phyloP scores from a whole-genome alignment of 2,329 filamentous ascomycete species.

The Fusarium sp. region DNA sequence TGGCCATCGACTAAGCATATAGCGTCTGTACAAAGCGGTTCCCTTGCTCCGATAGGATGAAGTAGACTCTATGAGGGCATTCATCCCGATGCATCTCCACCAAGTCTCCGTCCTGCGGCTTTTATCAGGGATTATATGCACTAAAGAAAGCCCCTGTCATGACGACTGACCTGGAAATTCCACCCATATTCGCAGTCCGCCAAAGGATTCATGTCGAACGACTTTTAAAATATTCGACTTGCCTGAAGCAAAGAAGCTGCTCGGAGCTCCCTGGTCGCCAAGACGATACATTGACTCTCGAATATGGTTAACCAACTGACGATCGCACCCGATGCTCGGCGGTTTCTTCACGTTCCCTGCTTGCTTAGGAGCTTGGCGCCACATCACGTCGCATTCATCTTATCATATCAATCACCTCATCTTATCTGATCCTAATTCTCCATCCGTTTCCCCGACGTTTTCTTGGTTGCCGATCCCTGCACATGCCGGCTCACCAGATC shows the following conservation, averaged over 20 bases:
- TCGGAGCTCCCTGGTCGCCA: conserved; percentile 1
- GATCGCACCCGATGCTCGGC: conserved; percentile 21
- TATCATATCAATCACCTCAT: conserved; percentile 41
- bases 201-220: background rate
- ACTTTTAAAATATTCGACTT: background rate
- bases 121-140: conserved; percentile 11
- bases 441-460: background rate
- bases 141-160: conserved; percentile 10
- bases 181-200: background rate
- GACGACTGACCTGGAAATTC: background rate
- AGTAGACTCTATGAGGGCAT: background rate
- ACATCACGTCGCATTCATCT: conserved; percentile 20
- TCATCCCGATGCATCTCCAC: conserved; percentile 11
- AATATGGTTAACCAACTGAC: conserved; percentile 3
- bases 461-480: conserved; percentile 14
- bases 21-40: background rate
- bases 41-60: conserved; percentile 24
- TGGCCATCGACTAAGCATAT: conserved; percentile 1
- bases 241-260: background rate
- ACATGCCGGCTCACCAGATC: background rate
- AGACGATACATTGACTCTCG: background rate
- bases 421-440: conserved; percentile 38
- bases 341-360: conserved; percentile 1
- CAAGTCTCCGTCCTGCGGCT: conserved; percentile 12
- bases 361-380: conserved; percentile 5